A percentile compares a stretch with the other conserved stretches of the same genome.
Conservation (phyloP, 2,329 filamentous ascomycete genomes). For the Ramularia collo-cygni region DNA sequence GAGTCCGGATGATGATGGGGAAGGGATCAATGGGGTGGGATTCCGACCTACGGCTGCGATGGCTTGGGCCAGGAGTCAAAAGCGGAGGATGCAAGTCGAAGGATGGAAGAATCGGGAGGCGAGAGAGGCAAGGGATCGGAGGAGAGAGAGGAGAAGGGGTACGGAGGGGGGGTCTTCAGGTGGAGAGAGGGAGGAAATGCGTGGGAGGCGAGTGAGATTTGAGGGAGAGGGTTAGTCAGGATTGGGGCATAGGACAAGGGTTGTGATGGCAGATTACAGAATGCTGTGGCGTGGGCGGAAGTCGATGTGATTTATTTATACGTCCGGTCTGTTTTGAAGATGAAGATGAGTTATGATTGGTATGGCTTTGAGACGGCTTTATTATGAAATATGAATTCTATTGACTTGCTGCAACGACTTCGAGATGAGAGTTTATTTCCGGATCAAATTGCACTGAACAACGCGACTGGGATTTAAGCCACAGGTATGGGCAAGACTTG, state of each 20-base stretch:
- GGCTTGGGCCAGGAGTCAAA: conserved; percentile 50
- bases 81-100: conserved; percentile 50
- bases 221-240: conserved; percentile 4
- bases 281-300: no score
- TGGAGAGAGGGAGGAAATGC: neutral
- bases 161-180: neutral
- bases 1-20: conserved; percentile 55
- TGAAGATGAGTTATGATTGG: no score
- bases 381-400: no score
- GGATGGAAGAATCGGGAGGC: conserved; percentile 56
- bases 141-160: conserved; percentile 45
- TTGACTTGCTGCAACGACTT: no score
- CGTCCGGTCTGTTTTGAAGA: no score
- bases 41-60: conserved; percentile 56
- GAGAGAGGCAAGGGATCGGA: conserved; percentile 50
- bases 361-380: no score
- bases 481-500: no score
- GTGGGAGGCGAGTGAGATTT: neutral
- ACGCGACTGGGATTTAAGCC: no score
- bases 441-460: no score
- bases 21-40: conserved; percentile 58
- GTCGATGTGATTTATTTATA: no score
- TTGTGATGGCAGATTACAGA: no score
- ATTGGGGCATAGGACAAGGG: conserved; percentile 5
- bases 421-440: no score